Base-by-base conservation (phyloP, 495 filamentous ascomycete genomes). In the Cudoniella acicularis region DNA sequence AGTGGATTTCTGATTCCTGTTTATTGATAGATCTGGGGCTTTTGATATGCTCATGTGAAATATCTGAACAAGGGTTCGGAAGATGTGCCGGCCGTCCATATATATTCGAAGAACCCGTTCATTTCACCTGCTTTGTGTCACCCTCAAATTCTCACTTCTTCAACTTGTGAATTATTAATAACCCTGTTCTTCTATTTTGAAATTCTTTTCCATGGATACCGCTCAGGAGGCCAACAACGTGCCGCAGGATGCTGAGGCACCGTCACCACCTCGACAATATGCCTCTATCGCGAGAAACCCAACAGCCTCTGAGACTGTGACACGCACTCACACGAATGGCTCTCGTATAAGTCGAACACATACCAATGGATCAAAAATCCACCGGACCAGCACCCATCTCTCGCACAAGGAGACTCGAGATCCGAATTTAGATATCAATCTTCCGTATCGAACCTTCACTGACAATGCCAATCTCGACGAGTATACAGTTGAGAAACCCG, bases 381-480 rank as follows among this genome's bases (percentile, higher is more conserved):
- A 55, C 22, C 23, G 43, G 18, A 51, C 57, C 0, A 40, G 30
- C 24, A 45, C 57, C 16, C 53, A 57, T 49, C 3, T 41, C 10
- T 68, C 65, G 2, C 59, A 61, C 10, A 68, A 68, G 48, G 62
- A 63, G 26, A 25, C 25, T 9, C 27, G 54, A 48, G 66, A 68
- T 57, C 64, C 66, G 20, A 55, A 64, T 26, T 47, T 68, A 0
- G 75, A 77, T 60, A 51, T 75, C 25, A 81, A 87, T 63, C 75
- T 91, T 2, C 87, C 87, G 0, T 80, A 82, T 60, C 81, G 86
- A 62, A 85, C 82, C 16, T 67, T 90, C 22, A 86, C 68, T 49
- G 71, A 73, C 52, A 64, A 75, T 30, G 88, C 86, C 54, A 78
- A 83, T 65, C 69, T 90, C 49, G 73, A 75, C 22, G 88, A 90